These are phyloP conservation scores for Trichocomaceae sp. DNA, from an alignment of 2,329 filamentous ascomycete species.

Conservation along the genomic window DNA sequence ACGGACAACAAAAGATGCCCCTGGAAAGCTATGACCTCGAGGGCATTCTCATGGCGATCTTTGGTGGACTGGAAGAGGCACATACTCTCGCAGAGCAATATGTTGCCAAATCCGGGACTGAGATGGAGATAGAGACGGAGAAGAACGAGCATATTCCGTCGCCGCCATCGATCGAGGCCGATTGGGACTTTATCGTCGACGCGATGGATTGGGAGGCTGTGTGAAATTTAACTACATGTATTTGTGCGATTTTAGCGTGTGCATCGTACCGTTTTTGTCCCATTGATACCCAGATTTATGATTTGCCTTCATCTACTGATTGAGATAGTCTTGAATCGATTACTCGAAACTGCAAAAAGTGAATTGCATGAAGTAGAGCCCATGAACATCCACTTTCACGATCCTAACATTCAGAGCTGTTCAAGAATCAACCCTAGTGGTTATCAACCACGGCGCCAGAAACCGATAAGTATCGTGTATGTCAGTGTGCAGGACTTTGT, in stretches of 20 bases:
- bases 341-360: neutral
- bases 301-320: neutral
- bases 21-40: conserved; percentile 58
- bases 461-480: too few species aligned
- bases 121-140: conserved; percentile 8
- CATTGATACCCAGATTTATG: conserved; percentile 1
- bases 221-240: conserved; percentile 10
- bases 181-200: conserved; percentile 54
- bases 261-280: neutral
- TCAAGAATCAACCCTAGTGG: neutral
- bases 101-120: conserved; percentile 27
- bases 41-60: conserved; percentile 52
- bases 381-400: neutral
- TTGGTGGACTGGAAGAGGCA: conserved; percentile 54
- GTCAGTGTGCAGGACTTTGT: neutral
- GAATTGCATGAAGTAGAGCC: neutral
- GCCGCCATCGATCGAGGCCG: conserved; percentile 27
- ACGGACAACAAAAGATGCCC: neutral
- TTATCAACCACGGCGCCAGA: neutral
- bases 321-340: neutral
- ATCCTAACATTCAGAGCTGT: neutral
- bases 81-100: conserved; percentile 47
- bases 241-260: neutral
- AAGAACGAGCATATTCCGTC: neutral
- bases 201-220: conserved; percentile 54